Evolutionary conservation across 352 stramenopile genomes (phyloP), one percentile per base, ranked within the genome.

Genomic region (Elongisporangium anandrum): DNA sequence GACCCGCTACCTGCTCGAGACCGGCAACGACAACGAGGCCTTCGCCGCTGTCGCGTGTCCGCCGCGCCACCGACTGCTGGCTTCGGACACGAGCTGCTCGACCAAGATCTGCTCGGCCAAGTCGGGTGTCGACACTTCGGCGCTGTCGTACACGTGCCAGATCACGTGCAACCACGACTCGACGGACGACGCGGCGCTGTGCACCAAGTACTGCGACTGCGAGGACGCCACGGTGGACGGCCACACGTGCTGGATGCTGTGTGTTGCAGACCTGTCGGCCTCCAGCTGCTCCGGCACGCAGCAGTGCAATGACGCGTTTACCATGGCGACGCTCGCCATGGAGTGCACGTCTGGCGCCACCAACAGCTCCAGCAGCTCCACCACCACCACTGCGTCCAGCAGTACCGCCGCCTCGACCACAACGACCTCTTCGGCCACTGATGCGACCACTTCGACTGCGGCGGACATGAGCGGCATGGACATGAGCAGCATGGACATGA

Each of bases 171-270:
- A 85, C 55, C 76, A 85, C 71, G 73, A 72, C 13, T 64, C 68
- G 17, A 57, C 57, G 8, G 63, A 47, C 52, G 73, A 82, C 52
- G 71, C 59, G 1, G 56, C 58, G 24, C 54, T 75, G 17, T 86
- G 76, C 54, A 24, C 65, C 26, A 41, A 77, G 48, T 72, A 77
- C 52, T 86, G 76, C 47, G 69, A 83, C 47, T 86, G 73, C 29
- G 41, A 70, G 50, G 59, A 61, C 16, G 61, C 66, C 23, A 67
- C 57, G 1, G 75, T 49, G 10, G 61, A 53, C 0, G 76, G 62
- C 12, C 78, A 73, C 17, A 70, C 57, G 1, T 86, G 76, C 63
- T 86, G 76, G 76, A 86, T 86, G 76, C 56, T 86, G 47, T 86
- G 76, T 51, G 76, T 86, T 17, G 71, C 77, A 22, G 78, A 85